phyloP scores from a whole-genome alignment of 73 alveolate species.

The Strombidium stylifer region DNA sequence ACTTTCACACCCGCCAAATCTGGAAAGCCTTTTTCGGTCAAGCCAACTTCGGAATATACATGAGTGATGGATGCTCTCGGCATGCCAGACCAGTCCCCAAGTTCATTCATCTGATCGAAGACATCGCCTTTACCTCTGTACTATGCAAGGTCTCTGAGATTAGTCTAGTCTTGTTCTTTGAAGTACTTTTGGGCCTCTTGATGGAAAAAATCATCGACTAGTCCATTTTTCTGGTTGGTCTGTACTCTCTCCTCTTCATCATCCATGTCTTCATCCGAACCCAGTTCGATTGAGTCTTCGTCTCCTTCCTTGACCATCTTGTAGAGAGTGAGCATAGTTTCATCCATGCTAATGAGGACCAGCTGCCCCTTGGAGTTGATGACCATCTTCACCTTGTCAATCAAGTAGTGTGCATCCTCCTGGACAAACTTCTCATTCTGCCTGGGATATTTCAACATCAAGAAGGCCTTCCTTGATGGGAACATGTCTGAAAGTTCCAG shows the following conservation, averaged over 20 bases:
- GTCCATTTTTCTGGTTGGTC: background rate
- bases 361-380: slow-evolving; percentile 27
- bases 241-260: slow-evolving; percentile 13
- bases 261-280: slow-evolving; percentile 10
- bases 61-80: background rate
- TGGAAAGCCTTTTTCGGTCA: too few species aligned
- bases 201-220: too few species aligned
- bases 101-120: too few species aligned
- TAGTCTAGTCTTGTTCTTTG: too few species aligned
- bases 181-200: too few species aligned
- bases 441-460: slow-evolving; percentile 10
- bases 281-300: slow-evolving; percentile 12
- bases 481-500: slow-evolving; percentile 22
- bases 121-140: background rate
- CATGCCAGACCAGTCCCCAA: too few species aligned
- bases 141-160: too few species aligned
- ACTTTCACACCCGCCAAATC: background rate
- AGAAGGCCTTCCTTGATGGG: slow-evolving; percentile 1
- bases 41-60: too few species aligned
- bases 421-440: background rate
- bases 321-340: background rate
- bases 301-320: slow-evolving; percentile 12
- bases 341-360: slow-evolving; percentile 5
- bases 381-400: slow-evolving; percentile 4
- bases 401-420: slow-evolving; percentile 5